These are phyloP conservation scores for Thalassiosira exigua DNA, from an alignment of 352 stramenopile species.

Conservation along the genomic window DNA sequence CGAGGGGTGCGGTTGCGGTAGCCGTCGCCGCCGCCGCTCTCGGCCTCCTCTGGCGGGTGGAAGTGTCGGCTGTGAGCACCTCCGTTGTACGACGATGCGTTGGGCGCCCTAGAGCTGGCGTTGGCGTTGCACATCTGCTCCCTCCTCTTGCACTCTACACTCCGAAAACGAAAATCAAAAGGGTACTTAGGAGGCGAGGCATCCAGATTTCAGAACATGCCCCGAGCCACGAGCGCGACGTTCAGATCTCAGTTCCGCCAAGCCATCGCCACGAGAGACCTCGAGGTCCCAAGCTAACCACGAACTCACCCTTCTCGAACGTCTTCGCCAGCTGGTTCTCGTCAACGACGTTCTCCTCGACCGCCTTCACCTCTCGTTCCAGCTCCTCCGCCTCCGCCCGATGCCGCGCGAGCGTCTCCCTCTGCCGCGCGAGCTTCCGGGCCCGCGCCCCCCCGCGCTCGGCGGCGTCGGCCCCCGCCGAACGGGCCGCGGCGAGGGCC, in stretches of 20 bases:
- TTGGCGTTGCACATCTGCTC: conserved; percentile 35
- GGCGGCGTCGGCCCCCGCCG: conserved; percentile 27
- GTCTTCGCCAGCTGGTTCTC: conserved; percentile 48
- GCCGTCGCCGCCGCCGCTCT: background rate
- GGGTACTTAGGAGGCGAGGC: background rate
- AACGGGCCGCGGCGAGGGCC: conserved; percentile 32
- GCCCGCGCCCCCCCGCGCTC: conserved; percentile 41
- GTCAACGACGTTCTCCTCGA: conserved; percentile 37
- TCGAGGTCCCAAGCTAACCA: background rate
- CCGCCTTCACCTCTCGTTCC: conserved; percentile 34
- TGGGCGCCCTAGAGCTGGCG: conserved; percentile 8
- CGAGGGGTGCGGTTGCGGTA: too few species aligned
- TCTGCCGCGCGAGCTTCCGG: conserved; percentile 44
- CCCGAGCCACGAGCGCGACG: background rate
- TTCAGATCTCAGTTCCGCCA: too few species aligned
- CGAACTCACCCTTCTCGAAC: conserved; percentile 56
- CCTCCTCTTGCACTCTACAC: conserved; percentile 44
- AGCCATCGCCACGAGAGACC: background rate
- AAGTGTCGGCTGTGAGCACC: background rate
- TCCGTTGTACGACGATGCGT: background rate
- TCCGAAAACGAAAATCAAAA: background rate
- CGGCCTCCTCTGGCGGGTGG: conserved; percentile 7
- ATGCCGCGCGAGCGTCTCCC: conserved; percentile 54
- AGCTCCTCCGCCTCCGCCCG: conserved; percentile 50
- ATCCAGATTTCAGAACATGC: too few species aligned